Conservation (phyloP, 192 early-diverging fungal genomes). For the Linnemannia hyalina region DNA sequence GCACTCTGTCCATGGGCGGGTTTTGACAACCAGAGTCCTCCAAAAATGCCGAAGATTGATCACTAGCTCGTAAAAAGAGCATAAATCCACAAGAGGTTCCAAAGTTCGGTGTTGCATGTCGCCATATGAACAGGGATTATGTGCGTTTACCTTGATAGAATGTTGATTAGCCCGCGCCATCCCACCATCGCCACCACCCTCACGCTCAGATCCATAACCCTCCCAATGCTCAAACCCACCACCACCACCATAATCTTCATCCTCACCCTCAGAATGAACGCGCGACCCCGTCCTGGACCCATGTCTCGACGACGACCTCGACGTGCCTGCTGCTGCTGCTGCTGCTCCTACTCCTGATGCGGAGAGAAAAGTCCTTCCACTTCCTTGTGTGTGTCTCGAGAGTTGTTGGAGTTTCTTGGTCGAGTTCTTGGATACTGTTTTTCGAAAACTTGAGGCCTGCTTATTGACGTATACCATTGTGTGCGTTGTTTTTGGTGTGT, state of each 20-base stretch:
- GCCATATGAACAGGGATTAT: no score
- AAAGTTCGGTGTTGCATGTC: no score
- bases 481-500: background rate
- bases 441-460: background rate
- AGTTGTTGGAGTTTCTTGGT: constrained; percentile 31
- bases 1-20: no score
- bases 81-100: no score
- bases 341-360: background rate
- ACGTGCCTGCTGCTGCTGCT: constrained; percentile 14
- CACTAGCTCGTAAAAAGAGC: no score
- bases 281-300: constrained; percentile 21
- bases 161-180: no score
- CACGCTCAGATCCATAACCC: constrained; percentile 15
- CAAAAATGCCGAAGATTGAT: no score
- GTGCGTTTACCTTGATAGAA: no score
- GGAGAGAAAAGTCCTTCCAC: constrained; percentile 18
- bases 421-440: constrained; percentile 15
- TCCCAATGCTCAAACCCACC: background rate
- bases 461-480: background rate
- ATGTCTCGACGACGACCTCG: constrained; percentile 27
- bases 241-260: constrained; percentile 19
- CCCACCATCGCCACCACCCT: constrained; percentile 14
- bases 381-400: constrained; percentile 19
- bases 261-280: constrained; percentile 47
- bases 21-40: no score